These are phyloP conservation scores for Saccharomyces hybrid DNA, from an alignment of 1,139 yeast species.

Conservation along the genomic window DNA sequence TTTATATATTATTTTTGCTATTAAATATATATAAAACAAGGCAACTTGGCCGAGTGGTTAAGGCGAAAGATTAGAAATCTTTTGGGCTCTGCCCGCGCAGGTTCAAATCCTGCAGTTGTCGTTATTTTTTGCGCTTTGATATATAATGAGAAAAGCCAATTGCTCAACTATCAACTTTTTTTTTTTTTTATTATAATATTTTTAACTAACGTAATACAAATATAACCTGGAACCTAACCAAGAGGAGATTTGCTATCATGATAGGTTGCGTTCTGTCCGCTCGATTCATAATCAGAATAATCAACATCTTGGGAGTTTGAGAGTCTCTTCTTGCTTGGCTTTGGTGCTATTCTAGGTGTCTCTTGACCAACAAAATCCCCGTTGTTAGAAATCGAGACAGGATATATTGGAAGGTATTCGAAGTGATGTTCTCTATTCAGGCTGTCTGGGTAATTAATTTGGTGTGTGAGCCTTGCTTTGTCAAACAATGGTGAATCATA, in stretches of 20 bases:
- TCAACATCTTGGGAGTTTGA: neutral
- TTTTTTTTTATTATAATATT: neutral
- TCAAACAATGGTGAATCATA: neutral
- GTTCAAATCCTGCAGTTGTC: conserved; percentile 36
- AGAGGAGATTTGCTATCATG: neutral
- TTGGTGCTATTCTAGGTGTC: neutral
- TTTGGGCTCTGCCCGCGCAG: conserved; percentile 40
- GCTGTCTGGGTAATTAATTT: neutral
- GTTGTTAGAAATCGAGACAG: neutral
- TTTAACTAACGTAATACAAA: neutral
- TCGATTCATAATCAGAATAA: neutral
- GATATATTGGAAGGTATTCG: neutral
- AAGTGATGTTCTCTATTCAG: neutral
- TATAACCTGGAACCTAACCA: neutral
- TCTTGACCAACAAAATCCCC: neutral
- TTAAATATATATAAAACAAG: conserved; percentile 9
- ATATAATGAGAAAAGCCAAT: neutral
- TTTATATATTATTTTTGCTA: too few species aligned
- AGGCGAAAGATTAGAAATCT: conserved; percentile 49
- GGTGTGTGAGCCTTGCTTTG: neutral
- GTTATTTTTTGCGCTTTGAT: conserved; percentile 14
- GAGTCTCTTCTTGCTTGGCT: neutral
- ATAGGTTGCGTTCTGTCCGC: neutral
- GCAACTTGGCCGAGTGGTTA: conserved; percentile 49
- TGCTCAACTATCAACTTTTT: neutral